phyloP scores from a whole-genome alignment of 352 stramenopile species.

The Phytophthora aleatoria region DNA sequence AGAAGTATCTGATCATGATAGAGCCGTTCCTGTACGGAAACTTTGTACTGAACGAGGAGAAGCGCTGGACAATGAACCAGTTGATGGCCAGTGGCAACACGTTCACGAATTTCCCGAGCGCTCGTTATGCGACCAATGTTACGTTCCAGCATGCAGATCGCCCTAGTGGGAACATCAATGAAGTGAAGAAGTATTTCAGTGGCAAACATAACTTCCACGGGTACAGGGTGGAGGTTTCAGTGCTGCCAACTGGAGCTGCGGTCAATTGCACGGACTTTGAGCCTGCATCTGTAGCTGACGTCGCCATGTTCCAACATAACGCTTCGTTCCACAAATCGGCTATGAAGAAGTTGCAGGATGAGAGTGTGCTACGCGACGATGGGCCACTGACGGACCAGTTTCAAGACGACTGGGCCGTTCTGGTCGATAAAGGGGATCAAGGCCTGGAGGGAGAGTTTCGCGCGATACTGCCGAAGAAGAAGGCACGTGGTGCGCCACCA shows the following conservation, averaged over 20 bases:
- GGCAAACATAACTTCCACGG: background rate
- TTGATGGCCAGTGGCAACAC: background rate
- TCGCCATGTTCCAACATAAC: too few relatives aligned
- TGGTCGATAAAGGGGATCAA: background rate
- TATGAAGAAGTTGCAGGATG: background rate
- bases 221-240: background rate
- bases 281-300: too few relatives aligned
- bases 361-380: background rate
- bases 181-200: background rate
- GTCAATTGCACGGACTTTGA: background rate
- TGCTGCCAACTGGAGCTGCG: background rate
- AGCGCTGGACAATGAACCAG: background rate
- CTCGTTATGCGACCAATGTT: background rate
- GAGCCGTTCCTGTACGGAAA: too few relatives aligned
- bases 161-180: background rate
- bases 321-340: too few relatives aligned
- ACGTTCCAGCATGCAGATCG: background rate
- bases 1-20: too few relatives aligned
- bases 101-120: background rate
- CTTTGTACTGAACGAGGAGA: background rate
- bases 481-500: background rate
- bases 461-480: background rate
- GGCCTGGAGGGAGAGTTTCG: background rate
- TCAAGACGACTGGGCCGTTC: background rate
- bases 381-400: background rate